Evolutionary conservation across 2,329 filamentous ascomycete genomes (phyloP), one percentile per base, ranked within the genome.

Genomic region (Nigrospora osmanthi): DNA sequence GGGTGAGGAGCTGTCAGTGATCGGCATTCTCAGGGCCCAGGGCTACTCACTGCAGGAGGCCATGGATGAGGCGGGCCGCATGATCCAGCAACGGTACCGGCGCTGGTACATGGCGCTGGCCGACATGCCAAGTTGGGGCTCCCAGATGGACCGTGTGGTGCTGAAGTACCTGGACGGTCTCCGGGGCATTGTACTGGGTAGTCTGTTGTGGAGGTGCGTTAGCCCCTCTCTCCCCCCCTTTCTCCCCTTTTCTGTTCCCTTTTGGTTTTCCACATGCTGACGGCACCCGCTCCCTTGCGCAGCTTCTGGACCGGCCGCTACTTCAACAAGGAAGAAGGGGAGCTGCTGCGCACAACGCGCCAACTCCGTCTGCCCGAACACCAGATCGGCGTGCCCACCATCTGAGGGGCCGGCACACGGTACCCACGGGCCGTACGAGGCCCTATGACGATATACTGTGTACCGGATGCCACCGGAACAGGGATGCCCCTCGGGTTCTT

Each of bases 201-300:
- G 51, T 45, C 48, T 58, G 6, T 38, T 53, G 17, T 59, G 57
- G 57, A 58, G 55, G 56, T 57, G 23, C 40, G 47, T 44, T 40
- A 12, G 9, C 3, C 11, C 14, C 7, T 6, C 34, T 11, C 34
- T 7, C 14, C 34, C 14, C 34, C 34, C 7, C 23, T 28, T 28
- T 28, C 10, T 6, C 23, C 23, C 23, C 5, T 7, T 7, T 28
- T 6, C 19, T 6, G 5, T 2, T 28, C 9, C 10, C 5, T 10
- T 28, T 10, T 28, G 23, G 23, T 28, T 14, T 38, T 2, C 11
- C 31, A 14, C 6, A n/a, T 32, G 23, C 42, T 36, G 13, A 36
- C 16, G 13, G 35, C 32, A 4, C 14, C 11, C 3, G 12, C 11
- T 28, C 23, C 23, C 23, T 28, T 16, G 23, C n/a, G 12, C 9